A percentile compares a stretch with the other conserved stretches of the same genome.
Evolutionary conservation across 2,329 filamentous ascomycete species (phyloP).

Genomic region (Aaosphaeria pasadenensis): DNA sequence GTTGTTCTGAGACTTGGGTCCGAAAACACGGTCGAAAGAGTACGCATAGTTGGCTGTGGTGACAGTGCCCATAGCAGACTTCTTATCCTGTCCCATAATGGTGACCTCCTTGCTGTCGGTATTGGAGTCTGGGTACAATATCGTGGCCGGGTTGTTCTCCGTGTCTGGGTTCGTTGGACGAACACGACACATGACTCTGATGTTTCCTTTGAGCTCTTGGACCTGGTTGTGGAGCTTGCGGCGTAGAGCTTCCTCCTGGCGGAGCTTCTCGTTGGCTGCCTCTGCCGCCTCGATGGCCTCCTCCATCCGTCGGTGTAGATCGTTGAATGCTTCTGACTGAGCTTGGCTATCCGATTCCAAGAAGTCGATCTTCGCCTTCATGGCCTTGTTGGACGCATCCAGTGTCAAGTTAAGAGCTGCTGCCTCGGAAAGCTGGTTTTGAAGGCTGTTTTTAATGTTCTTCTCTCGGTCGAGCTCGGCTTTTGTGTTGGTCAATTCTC

Average conservation of each 20-base stretch:
- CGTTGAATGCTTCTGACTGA: slow-evolving; percentile 80
- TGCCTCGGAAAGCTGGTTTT: slow-evolving; percentile 50
- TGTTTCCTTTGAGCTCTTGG: slow-evolving; percentile 96
- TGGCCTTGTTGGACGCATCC: slow-evolving; percentile 70
- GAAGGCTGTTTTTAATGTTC: slow-evolving; percentile 55
- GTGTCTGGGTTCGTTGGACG: slow-evolving; percentile 64
- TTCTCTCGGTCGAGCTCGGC: slow-evolving; percentile 56
- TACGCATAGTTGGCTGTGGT: slow-evolving; percentile 80
- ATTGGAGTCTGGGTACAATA: slow-evolving; percentile 74
- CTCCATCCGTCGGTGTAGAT: slow-evolving; percentile 75
- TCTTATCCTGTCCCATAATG: slow-evolving; percentile 78
- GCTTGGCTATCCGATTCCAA: slow-evolving; percentile 87
- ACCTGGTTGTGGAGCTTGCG: slow-evolving; percentile 96
- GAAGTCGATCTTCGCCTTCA: slow-evolving; percentile 81
- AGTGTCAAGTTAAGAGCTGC: slow-evolving; percentile 51
- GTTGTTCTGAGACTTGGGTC: slow-evolving; percentile 70
- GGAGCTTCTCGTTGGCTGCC: slow-evolving; percentile 73
- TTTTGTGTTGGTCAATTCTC: slow-evolving; percentile 49
- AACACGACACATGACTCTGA: slow-evolving; percentile 95
- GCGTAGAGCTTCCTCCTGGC: slow-evolving; percentile 85
- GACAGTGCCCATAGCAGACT: slow-evolving; percentile 72
- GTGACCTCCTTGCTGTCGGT: slow-evolving; percentile 86
- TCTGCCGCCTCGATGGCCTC: slow-evolving; percentile 70
- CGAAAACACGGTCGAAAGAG: slow-evolving; percentile 90
- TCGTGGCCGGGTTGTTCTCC: slow-evolving; percentile 64